These are phyloP conservation scores for Silene vulgaris DNA, from an alignment of 179 eudicot genomes.

Conservation along the genomic window DNA sequence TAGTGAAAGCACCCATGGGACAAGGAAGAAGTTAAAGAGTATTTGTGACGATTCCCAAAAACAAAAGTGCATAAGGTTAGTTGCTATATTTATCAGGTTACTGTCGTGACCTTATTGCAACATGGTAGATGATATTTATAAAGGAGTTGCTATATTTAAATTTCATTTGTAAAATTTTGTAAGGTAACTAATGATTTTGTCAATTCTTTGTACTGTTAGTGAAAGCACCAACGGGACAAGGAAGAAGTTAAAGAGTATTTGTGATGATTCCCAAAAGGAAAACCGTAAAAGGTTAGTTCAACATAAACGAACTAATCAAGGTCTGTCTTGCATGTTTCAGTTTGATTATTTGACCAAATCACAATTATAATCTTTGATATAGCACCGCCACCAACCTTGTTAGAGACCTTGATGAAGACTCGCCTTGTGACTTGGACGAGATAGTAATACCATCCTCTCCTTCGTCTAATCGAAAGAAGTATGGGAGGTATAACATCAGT, in stretches of 20 bases:
- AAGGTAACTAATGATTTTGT: background rate
- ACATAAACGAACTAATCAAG: background rate
- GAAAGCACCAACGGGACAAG: background rate
- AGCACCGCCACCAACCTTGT: background rate
- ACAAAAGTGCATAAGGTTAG: too few relatives aligned
- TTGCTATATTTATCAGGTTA: background rate
- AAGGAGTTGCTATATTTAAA: too few relatives aligned
- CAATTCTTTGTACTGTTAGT: background rate
- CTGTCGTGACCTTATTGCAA: background rate
- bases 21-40: too few relatives aligned
- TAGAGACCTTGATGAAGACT: background rate
- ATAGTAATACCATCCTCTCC: background rate
- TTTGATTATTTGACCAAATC: background rate
- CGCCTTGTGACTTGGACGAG: background rate
- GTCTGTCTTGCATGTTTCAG: background rate
- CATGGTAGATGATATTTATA: background rate
- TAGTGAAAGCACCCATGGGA: too few relatives aligned
- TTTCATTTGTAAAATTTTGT: background rate
- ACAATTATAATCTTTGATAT: background rate
- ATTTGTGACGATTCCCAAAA: too few relatives aligned
- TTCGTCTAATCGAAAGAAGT: background rate
- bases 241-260: background rate
- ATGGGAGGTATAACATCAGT: background rate
- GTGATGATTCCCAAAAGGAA: background rate
- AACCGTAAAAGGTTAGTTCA: background rate